These are phyloP conservation scores for Moricandia arvensis DNA, from an alignment of 345 rosid species.

Conservation along the genomic window DNA sequence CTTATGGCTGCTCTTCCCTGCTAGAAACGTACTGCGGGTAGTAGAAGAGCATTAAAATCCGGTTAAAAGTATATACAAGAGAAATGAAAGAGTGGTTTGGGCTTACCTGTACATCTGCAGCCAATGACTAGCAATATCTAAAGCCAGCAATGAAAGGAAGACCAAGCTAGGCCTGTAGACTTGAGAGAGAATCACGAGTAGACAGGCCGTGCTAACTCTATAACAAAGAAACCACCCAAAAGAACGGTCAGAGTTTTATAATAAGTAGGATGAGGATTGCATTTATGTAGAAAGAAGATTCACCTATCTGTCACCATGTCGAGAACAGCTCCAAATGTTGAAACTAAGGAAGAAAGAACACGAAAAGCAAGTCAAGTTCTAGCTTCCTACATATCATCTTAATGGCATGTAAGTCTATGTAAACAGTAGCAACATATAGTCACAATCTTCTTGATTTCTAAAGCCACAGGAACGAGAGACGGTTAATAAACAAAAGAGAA, in stretches of 20 bases:
- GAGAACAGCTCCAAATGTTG: conserved; percentile 97
- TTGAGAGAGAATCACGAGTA: conserved; percentile 89
- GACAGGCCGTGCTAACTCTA: conserved; percentile 98
- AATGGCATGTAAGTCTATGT: conserved; percentile 1
- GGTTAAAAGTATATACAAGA: not conserved
- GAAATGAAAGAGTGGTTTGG: not conserved
- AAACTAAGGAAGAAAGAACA: conserved; percentile 51
- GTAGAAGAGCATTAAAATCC: not conserved
- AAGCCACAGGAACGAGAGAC: not conserved
- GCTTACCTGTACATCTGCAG: conserved; percentile 95
- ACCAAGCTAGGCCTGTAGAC: conserved; percentile 93
- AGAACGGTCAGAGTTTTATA: not conserved
- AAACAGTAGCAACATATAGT: not conserved
- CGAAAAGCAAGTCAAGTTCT: conserved; percentile 22
- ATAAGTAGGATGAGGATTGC: not conserved
- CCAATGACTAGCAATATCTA: conserved; percentile 98
- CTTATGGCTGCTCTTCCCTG: conserved; percentile 90
- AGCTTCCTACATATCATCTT: not conserved
- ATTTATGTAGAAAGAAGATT: conserved; percentile 12
- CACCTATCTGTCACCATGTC: conserved; percentile 99
- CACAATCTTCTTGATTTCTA: not conserved
- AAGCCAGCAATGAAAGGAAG: conserved; percentile 83
- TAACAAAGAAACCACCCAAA: conserved; percentile 5
- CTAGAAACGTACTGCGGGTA: conserved; percentile 75
- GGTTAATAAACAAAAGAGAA: not conserved